Base-by-base conservation (phyloP, 768 basidiomycete species). In the Phaffia australis region DNA sequence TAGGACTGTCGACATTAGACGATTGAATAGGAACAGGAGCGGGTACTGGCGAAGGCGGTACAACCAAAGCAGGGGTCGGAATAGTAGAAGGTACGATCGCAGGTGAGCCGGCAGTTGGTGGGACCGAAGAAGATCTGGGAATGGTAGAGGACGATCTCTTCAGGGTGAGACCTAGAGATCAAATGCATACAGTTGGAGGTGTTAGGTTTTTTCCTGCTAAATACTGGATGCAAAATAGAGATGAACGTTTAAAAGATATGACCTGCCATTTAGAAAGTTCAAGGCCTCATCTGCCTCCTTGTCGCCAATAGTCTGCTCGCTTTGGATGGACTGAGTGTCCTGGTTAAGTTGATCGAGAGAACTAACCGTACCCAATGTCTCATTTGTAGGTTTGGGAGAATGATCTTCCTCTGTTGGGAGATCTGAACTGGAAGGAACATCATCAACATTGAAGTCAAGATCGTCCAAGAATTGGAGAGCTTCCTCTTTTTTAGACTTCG, bases 391-490 rank as follows among this genome's bases (percentile, higher is more conserved):
- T 2, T 64, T 52, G 0, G 51, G 59, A 32, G 69, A 47, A 18
- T 71, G 15, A 7, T 69, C 27, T 8, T 61, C 27, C 3, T 69
- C 35, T 25, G 69, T 29, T 14, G 66, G 30, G 29, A 69, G 50
- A 15, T 65, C 65, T 15, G 70, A 56, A 2, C 72, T 69, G 29
- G 73, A 63, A n/a, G 73, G 58, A 27, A 60, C 64, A 18, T 63
- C 73, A 21, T 71, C 72, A 63, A 94, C 60, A n/a, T 29, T 82
- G 35, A 85, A 87, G 75, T 98, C 93, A 58, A 98, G 87, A 74
- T 94, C 91, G 73, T 95, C 90, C 55, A 98, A 85, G 78, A 98
- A 86, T 73, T 86, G 87, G 25, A 92, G 84, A 25, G 89, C 94
- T 76, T 98, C 93, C 57, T 79, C 51, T 18, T 60, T 61, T 50